Base-by-base conservation (phyloP, 768 basidiomycete genomes). In the Pseudohyphozyma bogoriensis region DNA sequence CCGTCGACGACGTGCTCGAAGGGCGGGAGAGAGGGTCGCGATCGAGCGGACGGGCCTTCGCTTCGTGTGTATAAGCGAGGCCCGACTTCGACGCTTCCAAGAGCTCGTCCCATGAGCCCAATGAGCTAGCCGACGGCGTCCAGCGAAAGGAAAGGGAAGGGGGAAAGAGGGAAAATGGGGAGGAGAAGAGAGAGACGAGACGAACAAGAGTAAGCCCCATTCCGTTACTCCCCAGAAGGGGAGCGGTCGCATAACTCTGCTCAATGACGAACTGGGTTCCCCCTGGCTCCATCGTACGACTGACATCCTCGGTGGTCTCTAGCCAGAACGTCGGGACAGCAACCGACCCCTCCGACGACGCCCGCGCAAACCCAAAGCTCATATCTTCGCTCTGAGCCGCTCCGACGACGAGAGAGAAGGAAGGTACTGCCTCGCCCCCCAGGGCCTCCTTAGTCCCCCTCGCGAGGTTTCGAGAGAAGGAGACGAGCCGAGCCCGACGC, bases 141-240 rank as follows among this genome's bases (percentile, higher is more conserved):
- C 8, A 24, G 15, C 22, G 31, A 20, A 32, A 16, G 26, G 37
- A 31, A 44, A 40, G 55, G 44, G 39, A 28, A 31, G 31, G 22
- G 37, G 53, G 2, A 12, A 49, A 35, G 29, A 20, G 28, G n/a
- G 18, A 31, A 15, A 29, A 20, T 7, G 13, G 28, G 32, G 39
- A 40, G 39, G 15, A 42, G 8, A 15, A 13, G 26, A 31, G 24
- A 32, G 18, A 11, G 35, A 18, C 44, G 62, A 63, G 62, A 46
- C 54, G 58, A 52, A 31, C 58, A 51, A 63, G 62, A 63, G 62
- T 56, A 63, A 63, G 62, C 62, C 62, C 62, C 62, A 63, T 59
- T 63, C 62, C 54, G 62, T 63, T 63, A 59, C 62, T 44, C 51
- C 36, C 28, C 9, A 15, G 15, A 24, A 15, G 22, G 10, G 22